These are phyloP conservation scores for Hygrophorus pudorinus DNA, from an alignment of 768 basidiomycete genomes.

Conservation along the genomic window DNA sequence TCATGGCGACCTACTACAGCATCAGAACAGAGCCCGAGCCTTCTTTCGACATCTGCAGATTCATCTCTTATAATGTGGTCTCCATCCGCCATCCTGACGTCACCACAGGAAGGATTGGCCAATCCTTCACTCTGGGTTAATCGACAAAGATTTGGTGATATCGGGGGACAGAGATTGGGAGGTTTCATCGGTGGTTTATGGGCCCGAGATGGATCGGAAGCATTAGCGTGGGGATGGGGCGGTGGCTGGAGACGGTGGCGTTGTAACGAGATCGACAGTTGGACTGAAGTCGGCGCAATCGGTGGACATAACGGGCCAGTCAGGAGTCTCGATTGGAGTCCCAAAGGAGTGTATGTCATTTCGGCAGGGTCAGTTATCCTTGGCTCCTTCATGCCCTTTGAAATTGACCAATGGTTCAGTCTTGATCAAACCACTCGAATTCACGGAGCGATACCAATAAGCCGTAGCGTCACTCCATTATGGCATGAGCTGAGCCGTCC, in stretches of 20 bases:
- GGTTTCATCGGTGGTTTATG: constrained; percentile 91
- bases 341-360: constrained; percentile 74
- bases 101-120: constrained; percentile 29
- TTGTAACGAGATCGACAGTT: constrained; percentile 29
- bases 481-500: constrained; percentile 92
- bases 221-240: constrained; percentile 86
- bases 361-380: constrained; percentile 59
- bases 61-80: constrained; percentile 95
- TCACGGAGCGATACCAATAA: constrained; percentile 47
- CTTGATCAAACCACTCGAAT: constrained; percentile 89
- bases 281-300: constrained; percentile 73
- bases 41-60: constrained; percentile 92
- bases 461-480: constrained; percentile 5
- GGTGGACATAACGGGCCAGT: constrained; percentile 82
- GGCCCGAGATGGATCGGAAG: constrained; percentile 52
- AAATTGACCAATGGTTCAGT: constrained; percentile 28
- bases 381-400: neutral
- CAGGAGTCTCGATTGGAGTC: constrained; percentile 79
- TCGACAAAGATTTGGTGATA: constrained; percentile 83
- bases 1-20: constrained; percentile 54
- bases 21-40: constrained; percentile 28
- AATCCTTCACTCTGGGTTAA: constrained; percentile 90
- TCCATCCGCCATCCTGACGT: constrained; percentile 42
- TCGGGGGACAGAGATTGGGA: constrained; percentile 83
- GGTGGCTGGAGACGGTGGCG: constrained; percentile 91